phyloP scores from a whole-genome alignment of 2,329 filamentous ascomycete species.

The Penicillium palitans region DNA sequence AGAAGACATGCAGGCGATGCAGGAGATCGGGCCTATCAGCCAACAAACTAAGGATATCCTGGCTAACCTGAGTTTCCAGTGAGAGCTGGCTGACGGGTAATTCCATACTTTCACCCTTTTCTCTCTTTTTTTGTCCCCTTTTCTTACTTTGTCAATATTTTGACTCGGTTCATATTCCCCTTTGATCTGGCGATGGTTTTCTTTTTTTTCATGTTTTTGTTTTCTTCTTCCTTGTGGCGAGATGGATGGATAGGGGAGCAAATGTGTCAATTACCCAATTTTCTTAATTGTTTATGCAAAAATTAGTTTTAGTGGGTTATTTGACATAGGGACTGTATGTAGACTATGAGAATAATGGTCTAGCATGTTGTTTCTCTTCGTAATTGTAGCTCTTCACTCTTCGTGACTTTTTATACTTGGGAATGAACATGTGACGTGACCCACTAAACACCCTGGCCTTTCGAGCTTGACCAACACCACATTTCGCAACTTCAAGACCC shows the following conservation, averaged over 20 bases:
- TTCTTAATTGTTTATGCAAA: conserved; percentile 7
- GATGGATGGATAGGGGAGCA: conserved; percentile 10
- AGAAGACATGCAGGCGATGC: conserved; percentile 58
- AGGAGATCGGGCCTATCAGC: conserved; percentile 40
- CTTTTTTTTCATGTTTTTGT: background rate
- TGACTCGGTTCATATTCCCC: conserved; percentile 10
- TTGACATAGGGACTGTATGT: conserved; percentile 10
- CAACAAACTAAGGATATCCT: conserved; percentile 37
- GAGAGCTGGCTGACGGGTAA: conserved; percentile 1
- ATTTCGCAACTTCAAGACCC: background rate
- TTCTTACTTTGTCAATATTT: conserved; percentile 21
- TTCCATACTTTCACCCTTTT: background rate
- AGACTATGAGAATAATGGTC: conserved; percentile 8
- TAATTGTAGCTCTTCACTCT: background rate
- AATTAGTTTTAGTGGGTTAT: conserved; percentile 1
- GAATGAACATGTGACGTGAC: conserved; percentile 27
- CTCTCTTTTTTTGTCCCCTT: conserved; percentile 12
- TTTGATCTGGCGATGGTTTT: conserved; percentile 8
- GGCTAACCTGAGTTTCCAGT: conserved; percentile 22
- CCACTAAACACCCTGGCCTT: conserved; percentile 33
- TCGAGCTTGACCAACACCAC: conserved; percentile 9
- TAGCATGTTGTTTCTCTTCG: background rate
- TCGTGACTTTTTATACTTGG: background rate
- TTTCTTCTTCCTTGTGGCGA: conserved; percentile 1
- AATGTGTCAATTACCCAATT: conserved; percentile 12